Evolutionary conservation across 371 early-diverging fungal genomes (phyloP), one percentile per base, ranked within the genome.

Genomic region (Apophysomyces sp.): DNA sequence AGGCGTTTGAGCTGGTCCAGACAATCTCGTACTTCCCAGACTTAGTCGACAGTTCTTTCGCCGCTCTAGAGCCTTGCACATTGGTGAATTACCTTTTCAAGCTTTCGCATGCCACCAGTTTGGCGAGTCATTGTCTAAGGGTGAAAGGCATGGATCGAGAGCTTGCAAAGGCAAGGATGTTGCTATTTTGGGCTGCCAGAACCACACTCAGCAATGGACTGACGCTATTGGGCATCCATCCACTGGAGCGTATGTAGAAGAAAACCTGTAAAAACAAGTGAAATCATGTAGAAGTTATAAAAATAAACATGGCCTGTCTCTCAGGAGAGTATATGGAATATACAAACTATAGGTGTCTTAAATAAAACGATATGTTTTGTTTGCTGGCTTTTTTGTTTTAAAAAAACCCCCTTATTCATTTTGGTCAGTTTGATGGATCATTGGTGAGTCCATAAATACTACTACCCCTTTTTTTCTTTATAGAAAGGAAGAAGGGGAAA

Each of bases 1-100:
- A 83, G 39, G 90, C 92, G 1, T 72, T 82, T 58, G 88, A 88
- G 5, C 74, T 99, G 32, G 76, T 91, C 18, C 86, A 88, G 39
- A 59, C 85, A 54, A 83, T 99, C 31, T 86, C 96, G 0, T 86
- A 86, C 64, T 97, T 92, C 71, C 98, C 98, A 7, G 92, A 94
- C 58, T 70, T 92, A 27, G 83, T 97, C 11, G 69, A 71, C 37
- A 31, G 61, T 2, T 63, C 89, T 0, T 69, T 84, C 37, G 65
- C 77, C 34, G 69, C 81, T 16, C 76, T 92, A 40, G 99, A 99
- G 73, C 98, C 98, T 1, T 92, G 87, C 69, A 85, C 80, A 16
- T 67, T 98, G 41, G 95, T 98, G 4, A 86, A 89, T 37, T 99
- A 97, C 74, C 68, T 94, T 28, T 86, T 96, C 67, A 84, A 85